Base-by-base conservation (phyloP, 2,329 filamentous ascomycete genomes). In the Monosporascus sp. region DNA sequence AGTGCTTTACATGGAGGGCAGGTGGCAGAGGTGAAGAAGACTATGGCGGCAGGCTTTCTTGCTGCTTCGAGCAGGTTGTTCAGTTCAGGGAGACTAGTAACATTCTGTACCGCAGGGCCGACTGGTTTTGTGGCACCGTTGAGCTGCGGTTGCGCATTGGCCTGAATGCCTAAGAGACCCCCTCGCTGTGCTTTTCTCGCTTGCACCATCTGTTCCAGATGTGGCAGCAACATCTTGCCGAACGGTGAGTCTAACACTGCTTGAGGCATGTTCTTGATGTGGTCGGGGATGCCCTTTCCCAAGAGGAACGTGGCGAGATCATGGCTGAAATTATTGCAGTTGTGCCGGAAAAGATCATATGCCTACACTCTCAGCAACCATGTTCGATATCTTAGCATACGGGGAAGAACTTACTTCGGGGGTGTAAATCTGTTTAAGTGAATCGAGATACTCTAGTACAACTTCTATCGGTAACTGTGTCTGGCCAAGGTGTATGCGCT, bases 241-340 rank as follows among this genome's bases (percentile, higher is more conserved):
- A 96, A 88, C 0, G 91, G 91, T 0, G 91, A 94, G 54, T 88
- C 84, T 14, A 97, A 78, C 8, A 97, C 92, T 1, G 86, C 88
- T 64, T 91, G 81, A 0, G 93, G 93, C 67, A 97, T 85, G 60
- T 87, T 90, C 31, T 84, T 81, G 60, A 99, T 97, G 63, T 96
- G 86, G 1, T 86, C 81, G 0, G 94, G 94, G 55, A 97, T 97
- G 3, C 90, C 89, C 61, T 86, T 88, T 22, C 94, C 93, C 1
- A 97, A 76, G 0, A 97, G 77, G 58, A 97, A 97, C 70, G 89
- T 94, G 58, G 90, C 78, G 60, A 97, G 86, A 56, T 96, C 91
- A 65, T 97, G 93, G 3, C 89, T 90, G 71, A 97, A 99, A 70
- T 97, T 97, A 74, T 97, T 99, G 76, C 93, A 97, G 68, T 99